Percentiles rank a stretch among this genome's conserved stretches.
Evolutionary conservation across 495 filamentous ascomycete species (phyloP).

Genomic region (Penicillium parvum): DNA sequence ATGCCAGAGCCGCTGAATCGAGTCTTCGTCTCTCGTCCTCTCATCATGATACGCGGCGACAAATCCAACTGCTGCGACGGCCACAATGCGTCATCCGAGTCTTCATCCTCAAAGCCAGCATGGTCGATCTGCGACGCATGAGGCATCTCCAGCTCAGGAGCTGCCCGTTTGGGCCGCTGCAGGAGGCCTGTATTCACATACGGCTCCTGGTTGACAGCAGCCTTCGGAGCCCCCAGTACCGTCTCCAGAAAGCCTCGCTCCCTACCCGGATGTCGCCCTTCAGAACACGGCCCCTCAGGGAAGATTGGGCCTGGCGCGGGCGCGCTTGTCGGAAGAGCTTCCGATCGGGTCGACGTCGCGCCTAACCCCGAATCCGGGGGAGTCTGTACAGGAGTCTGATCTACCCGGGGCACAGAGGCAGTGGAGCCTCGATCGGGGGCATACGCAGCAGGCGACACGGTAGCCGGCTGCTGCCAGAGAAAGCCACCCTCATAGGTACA

Average conservation of each 20-base stretch:
- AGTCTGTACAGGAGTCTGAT: slow-evolving; percentile 25
- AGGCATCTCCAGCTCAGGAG: slow-evolving; percentile 8
- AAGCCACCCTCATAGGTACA: slow-evolving; percentile 48
- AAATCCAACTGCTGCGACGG: slow-evolving; percentile 39
- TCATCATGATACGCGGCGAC: slow-evolving; percentile 40
- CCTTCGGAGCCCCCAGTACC: slow-evolving; percentile 40
- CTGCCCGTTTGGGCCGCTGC: slow-evolving; percentile 27
- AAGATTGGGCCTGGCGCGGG: slow-evolving; percentile 5
- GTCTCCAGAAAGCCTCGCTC: slow-evolving; percentile 43
- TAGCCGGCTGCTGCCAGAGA: slow-evolving; percentile 45
- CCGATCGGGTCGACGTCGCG: slow-evolving; percentile 27
- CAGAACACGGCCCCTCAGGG: neutral
- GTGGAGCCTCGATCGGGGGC: slow-evolving; percentile 28
- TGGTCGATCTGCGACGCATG: slow-evolving; percentile 9
- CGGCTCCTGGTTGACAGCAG: slow-evolving; percentile 37
- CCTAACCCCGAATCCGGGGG: slow-evolving; percentile 36
- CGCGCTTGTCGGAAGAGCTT: slow-evolving; percentile 12
- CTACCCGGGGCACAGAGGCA: slow-evolving; percentile 12
- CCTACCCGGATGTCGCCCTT: slow-evolving; percentile 8
- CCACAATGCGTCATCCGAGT: slow-evolving; percentile 20
- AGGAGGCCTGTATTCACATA: slow-evolving; percentile 30
- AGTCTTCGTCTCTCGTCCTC: slow-evolving; percentile 41
- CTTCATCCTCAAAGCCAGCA: slow-evolving; percentile 8
- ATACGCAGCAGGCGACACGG: slow-evolving; percentile 27
- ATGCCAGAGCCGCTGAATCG: slow-evolving; percentile 42